phyloP scores from a whole-genome alignment of 2,329 filamentous ascomycete species.

The Zasmidium cellare region DNA sequence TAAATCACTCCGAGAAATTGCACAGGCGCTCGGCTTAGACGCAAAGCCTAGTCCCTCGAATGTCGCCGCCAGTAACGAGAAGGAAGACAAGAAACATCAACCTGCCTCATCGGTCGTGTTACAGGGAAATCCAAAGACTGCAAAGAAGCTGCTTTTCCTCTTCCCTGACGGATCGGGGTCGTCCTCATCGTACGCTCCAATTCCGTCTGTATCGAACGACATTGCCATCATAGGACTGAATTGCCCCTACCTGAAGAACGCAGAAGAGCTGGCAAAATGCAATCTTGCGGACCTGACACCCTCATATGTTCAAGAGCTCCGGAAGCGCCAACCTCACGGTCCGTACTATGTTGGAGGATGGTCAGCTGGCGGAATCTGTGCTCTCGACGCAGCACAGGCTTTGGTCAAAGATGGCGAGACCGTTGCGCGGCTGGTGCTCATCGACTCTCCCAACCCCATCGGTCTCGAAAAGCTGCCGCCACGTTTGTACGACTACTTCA shows the following conservation, averaged over 20 bases:
- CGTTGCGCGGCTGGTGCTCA: constrained; percentile 27
- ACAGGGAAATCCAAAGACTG: constrained; percentile 16
- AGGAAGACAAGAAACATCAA: neutral
- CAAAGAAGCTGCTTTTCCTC: constrained; percentile 27
- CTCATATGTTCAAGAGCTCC: constrained; percentile 38
- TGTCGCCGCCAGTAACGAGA: neutral
- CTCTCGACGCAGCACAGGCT: constrained; percentile 43
- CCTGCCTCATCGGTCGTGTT: constrained; percentile 5
- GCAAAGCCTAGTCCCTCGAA: neutral
- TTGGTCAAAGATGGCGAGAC: constrained; percentile 23
- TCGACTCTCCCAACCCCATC: constrained; percentile 29
- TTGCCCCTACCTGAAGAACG: constrained; percentile 1
- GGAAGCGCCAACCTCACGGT: constrained; percentile 45
- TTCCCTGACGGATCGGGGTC: constrained; percentile 51
- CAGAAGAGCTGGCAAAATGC: constrained; percentile 2
- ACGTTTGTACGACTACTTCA: constrained; percentile 46
- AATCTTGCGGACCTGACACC: neutral
- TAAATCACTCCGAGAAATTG: too few species aligned
- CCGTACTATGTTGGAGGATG: constrained; percentile 71
- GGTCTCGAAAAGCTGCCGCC: constrained; percentile 63
- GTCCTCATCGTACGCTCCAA: constrained; percentile 46
- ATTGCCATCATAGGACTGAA: constrained; percentile 7
- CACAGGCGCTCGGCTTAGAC: too few species aligned
- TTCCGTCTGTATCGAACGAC: constrained; percentile 42
- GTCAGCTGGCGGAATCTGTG: constrained; percentile 72